Base-by-base conservation (phyloP, 2,329 filamentous ascomycete species). In the Microsporum audouinii region DNA sequence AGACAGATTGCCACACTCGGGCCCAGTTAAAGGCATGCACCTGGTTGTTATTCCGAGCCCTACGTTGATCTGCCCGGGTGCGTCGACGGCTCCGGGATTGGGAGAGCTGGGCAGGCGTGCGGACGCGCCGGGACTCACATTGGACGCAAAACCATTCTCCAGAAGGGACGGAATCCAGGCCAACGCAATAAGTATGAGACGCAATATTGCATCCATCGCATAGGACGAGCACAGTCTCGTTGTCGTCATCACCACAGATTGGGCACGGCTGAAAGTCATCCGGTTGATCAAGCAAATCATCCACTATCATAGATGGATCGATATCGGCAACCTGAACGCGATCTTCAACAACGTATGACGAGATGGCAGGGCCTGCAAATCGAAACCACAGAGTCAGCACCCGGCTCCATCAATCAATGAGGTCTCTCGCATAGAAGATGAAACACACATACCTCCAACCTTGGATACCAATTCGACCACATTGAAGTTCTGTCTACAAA, bases 401-500 rank as follows among this genome's bases (percentile, higher is more conserved):
- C 39, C 38, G 31, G 7, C 14, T 33, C 60, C 6, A 57, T 27
- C 51, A 60, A 57, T 51, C 12, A 34, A 57, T 61, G 63, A 61
- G 63, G 62, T 53, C 17, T 62, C 79, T 76, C 7, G 43, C 7
- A 47, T 47, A 29, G 43, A 36, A 36, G 23, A 49, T 10, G 14
- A 34, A 8, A 14, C 3, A n/a, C n/a, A 17, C 49, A 17, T 82
- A 94, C 90, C 89, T 80, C 89, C 88, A 69, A 91, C 77, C 67
- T 82, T 84, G 70, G 88, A 84, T 73, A 88, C 88, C 64, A 99
- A 85, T 72, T 94, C 85, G 66, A 99, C 91, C 68, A 87, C 78
- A 75, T 97, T 92, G 78, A 99, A 97, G 65, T 83, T 85, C 69
- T 89, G 88, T 67, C 94, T 88, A 76, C 94, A 99, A 74, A 99